These are phyloP conservation scores for Paracoccidioides lutzii DNA, from an alignment of 2,329 filamentous ascomycete genomes.

Conservation along the genomic window DNA sequence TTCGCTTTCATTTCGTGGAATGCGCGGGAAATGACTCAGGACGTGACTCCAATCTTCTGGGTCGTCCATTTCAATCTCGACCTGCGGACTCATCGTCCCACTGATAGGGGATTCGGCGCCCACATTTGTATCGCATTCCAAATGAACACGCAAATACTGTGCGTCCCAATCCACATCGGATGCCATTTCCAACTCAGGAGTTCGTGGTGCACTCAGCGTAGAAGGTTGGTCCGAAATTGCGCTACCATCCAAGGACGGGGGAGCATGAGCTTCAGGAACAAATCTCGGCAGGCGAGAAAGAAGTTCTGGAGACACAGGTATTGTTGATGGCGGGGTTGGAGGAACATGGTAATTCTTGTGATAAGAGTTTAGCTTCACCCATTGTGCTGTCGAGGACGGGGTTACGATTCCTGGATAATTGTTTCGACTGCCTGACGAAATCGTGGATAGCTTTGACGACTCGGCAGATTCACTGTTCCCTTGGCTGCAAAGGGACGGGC, in stretches of 20 bases:
- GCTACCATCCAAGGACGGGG: conserved; percentile 83
- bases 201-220: conserved; percentile 68
- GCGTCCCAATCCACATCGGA: conserved; percentile 50
- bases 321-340: conserved; percentile 39
- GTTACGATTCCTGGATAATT: conserved; percentile 48
- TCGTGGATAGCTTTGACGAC: conserved; percentile 26
- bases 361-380: neutral
- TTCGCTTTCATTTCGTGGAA: conserved; percentile 20
- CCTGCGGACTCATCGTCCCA: conserved; percentile 17
- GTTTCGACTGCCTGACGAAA: conserved; percentile 30
- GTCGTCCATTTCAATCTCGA: conserved; percentile 28
- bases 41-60: conserved; percentile 48
- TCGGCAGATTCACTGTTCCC: conserved; percentile 32
- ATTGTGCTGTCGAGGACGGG: conserved; percentile 30
- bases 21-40: conserved; percentile 28
- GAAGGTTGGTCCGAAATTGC: conserved; percentile 79
- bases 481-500: conserved; percentile 38
- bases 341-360: conserved; percentile 36
- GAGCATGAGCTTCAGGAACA: conserved; percentile 62
- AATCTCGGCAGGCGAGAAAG: conserved; percentile 58
- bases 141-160: conserved; percentile 22
- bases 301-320: conserved; percentile 63
- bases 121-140: conserved; percentile 21
- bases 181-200: conserved; percentile 54
- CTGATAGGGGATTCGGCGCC: conserved; percentile 14